Conservation (phyloP, 768 basidiomycete species). For the Trametes villosa region DNA sequence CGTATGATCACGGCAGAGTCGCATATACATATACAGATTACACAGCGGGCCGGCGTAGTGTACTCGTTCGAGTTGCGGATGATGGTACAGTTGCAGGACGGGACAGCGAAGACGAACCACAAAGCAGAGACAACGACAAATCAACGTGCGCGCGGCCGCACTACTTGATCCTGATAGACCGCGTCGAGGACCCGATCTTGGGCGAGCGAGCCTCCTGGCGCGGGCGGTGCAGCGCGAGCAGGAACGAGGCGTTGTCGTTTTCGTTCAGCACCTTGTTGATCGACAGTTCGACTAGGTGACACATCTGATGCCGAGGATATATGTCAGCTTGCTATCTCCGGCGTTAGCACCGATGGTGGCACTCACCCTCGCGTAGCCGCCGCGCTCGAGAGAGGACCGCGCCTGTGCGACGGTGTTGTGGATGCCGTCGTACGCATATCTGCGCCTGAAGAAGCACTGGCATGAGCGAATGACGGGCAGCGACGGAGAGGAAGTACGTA, state of each 20-base stretch:
- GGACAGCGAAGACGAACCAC: background rate
- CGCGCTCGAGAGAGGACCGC: conserved; percentile 62
- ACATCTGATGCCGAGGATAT: conserved; percentile 51
- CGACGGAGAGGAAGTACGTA: conserved; percentile 41
- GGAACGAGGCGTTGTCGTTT: conserved; percentile 64
- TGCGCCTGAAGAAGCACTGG: conserved; percentile 47
- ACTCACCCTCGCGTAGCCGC: conserved; percentile 59
- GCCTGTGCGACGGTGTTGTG: conserved; percentile 80
- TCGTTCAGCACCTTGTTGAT: conserved; percentile 71
- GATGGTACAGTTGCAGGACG: conserved; percentile 28
- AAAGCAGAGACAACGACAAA: conserved; percentile 10
- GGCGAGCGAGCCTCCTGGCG: conserved; percentile 34
- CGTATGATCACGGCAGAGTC: conserved; percentile 1
- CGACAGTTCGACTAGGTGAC: conserved; percentile 71
- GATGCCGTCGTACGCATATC: conserved; percentile 80
- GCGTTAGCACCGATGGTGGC: background rate
- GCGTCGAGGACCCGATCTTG: conserved; percentile 36
- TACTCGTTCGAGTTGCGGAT: conserved; percentile 15
- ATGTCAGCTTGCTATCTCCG: background rate
- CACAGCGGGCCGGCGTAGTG: conserved; percentile 7
- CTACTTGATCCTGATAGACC: conserved; percentile 51
- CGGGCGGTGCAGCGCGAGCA: conserved; percentile 63
- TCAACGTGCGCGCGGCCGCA: background rate
- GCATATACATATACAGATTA: conserved; percentile 20
- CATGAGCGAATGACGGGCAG: conserved; percentile 1